Evolutionary conservation across 2,329 filamentous ascomycete genomes (phyloP).

Genomic region (Capronia coronata): DNA sequence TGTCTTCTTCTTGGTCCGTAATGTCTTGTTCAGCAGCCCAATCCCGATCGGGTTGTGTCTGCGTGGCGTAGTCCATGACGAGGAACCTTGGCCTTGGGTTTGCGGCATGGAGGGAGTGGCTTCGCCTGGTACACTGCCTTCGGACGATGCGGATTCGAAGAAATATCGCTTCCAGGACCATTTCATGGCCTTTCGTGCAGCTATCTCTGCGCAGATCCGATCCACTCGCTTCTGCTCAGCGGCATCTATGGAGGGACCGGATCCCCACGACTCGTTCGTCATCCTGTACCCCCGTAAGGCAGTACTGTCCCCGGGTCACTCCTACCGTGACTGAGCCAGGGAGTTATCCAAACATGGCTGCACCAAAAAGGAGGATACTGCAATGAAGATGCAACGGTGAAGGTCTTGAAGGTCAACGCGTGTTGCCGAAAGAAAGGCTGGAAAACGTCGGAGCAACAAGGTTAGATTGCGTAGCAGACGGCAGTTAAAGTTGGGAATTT

Average conservation of each 20-base stretch:
- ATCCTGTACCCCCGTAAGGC: neutral
- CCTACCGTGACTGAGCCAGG: too few relatives aligned
- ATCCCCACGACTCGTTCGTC: neutral
- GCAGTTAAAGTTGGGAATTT: neutral
- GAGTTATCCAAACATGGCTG: neutral
- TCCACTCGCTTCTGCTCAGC: neutral
- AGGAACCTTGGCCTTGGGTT: neutral
- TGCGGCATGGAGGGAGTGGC: neutral
- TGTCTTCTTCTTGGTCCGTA: neutral
- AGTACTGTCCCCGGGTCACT: neutral
- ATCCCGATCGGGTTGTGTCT: constrained; percentile 1
- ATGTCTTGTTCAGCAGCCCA: constrained; percentile 5
- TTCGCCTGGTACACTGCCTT: constrained; percentile 7
- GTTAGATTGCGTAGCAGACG: neutral
- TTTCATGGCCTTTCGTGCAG: constrained; percentile 40
- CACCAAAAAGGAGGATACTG: neutral
- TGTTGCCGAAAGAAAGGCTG: neutral
- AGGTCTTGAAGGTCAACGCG: neutral
- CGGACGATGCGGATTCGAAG: constrained; percentile 11
- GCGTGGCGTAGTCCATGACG: neutral
- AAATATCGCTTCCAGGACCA: constrained; percentile 31
- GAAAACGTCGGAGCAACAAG: neutral
- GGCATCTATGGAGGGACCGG: neutral
- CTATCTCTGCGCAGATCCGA: constrained; percentile 34
- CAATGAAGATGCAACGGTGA: neutral